Evolutionary conservation across 371 early-diverging fungal species (phyloP).

Genomic region (Syncephalis plumigaleata): DNA sequence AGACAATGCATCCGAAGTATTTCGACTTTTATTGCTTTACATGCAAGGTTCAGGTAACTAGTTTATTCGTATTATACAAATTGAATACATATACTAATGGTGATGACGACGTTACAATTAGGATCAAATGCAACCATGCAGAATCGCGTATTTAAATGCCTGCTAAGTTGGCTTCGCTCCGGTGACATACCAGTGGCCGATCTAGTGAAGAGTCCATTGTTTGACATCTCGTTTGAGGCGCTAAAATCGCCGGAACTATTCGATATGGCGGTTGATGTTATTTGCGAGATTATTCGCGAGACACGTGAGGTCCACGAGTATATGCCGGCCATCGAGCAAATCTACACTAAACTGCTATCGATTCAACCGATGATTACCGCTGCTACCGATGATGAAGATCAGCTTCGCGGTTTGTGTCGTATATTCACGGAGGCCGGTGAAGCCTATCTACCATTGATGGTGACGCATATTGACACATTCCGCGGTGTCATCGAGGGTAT

Average conservation of each 20-base stretch:
- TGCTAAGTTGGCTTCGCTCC: constrained; percentile 67
- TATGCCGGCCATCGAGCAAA: constrained; percentile 30
- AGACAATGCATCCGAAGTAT: constrained; percentile 35
- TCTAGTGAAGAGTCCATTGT: constrained; percentile 44
- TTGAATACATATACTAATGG: not conserved
- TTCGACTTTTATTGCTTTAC: constrained; percentile 39
- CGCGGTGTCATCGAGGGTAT: constrained; percentile 53
- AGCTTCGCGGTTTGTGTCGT: constrained; percentile 51
- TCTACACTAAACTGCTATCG: constrained; percentile 35
- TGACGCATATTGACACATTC: constrained; percentile 39
- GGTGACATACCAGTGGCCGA: constrained; percentile 53
- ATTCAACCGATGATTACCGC: constrained; percentile 27
- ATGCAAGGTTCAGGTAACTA: constrained; percentile 42
- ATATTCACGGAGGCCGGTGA: constrained; percentile 79
- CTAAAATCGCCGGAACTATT: constrained; percentile 46
- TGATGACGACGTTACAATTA: too few species aligned
- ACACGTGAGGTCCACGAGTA: constrained; percentile 38
- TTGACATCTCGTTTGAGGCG: constrained; percentile 55
- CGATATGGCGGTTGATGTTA: constrained; percentile 69
- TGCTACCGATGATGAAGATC: constrained; percentile 40
- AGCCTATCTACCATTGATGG: constrained; percentile 55
- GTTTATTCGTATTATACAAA: not conserved
- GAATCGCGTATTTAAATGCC: constrained; percentile 48
- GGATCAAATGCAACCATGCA: constrained; percentile 32
- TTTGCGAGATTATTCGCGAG: constrained; percentile 63